A percentile compares a stretch with the other conserved stretches of the same genome.
phyloP scores from a whole-genome alignment of 2,329 filamentous ascomycete species.

The Penicillium sp. region DNA sequence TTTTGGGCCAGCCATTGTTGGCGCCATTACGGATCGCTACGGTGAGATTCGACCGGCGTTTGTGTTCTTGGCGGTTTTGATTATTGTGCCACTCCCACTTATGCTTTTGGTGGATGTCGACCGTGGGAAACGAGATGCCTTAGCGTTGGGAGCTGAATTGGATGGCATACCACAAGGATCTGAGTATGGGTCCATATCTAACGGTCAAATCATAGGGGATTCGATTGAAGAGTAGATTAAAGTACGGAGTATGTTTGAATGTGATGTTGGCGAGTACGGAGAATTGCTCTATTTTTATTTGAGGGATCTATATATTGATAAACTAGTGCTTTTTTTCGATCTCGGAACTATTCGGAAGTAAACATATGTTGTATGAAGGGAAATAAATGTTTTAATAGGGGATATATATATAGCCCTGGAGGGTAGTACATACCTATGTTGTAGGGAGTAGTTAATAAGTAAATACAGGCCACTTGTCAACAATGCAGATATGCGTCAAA shows the following conservation, averaged over 20 bases:
- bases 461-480: conserved; percentile 9
- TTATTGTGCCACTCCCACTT: conserved; percentile 78
- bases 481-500: not conserved
- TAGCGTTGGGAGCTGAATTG: conserved; percentile 58
- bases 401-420: not conserved
- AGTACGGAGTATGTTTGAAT: not conserved
- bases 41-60: conserved; percentile 84
- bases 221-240: not conserved
- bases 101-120: conserved; percentile 85
- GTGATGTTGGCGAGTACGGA: not conserved
- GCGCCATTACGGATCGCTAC: conserved; percentile 80
- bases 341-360: not conserved
- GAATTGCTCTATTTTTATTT: not conserved
- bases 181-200: conserved; percentile 28
- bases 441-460: not conserved
- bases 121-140: conserved; percentile 67
- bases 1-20: conserved; percentile 92
- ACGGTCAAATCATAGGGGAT: not conserved
- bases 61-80: conserved; percentile 82
- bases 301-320: not conserved
- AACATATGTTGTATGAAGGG: not conserved
- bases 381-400: not conserved
- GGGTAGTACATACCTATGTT: too few species aligned
- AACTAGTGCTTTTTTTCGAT: not conserved
- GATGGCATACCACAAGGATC: conserved; percentile 28